Base-by-base conservation (phyloP, 1,139 yeast genomes). In the Taiozyma sp. region DNA sequence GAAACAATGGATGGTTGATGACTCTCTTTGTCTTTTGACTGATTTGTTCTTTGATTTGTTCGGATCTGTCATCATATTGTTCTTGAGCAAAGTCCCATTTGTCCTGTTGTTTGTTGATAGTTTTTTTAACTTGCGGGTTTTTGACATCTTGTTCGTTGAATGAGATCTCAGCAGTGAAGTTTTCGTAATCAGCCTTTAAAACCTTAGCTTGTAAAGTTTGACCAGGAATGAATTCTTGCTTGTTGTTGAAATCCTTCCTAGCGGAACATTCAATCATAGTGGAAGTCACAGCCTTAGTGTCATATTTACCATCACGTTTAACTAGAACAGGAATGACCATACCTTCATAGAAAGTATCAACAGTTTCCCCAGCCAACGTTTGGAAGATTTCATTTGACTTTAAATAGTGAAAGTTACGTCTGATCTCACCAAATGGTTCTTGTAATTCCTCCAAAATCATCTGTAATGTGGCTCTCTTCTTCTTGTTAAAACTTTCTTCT, bases 1-100 rank as follows among this genome's bases (percentile, higher is more conserved):
- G 87, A 77, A 88, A 93, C 64, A 87, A 79, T 44, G 97, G 96
- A 72, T 93, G 99, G 65, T 90, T 95, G 60, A 93, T 80, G 57
- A 88, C 86, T 65, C 96, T 77, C 62, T 85, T 73, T 56, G 81
- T 58, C 83, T 76, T 65, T 78, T 81, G 54, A 53, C 76, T 74
- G 22, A 71, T 73, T 48, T 77, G 81, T 39, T 70, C 70, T 59
- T 74, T 74, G 40, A 71, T 80, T 52, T 73, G 70, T 61, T 85
- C 91, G 46, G 69, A 73, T 49, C 74, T 78, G 35, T 72, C 68
- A 65, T 93, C 98, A 22, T 70, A 73, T 49, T 76, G 77, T 68
- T 93, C 98, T 35, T 90, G 88, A 19, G 74, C 82, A 56, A 81
- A 75, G 64, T 93, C 90, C 99, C 99, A 93, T 59, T 85, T 79